Percentiles rank a stretch among this genome's conserved stretches.
Conservation (phyloP, 1,284 basidiomycete genomes). For the Flammula alnicola region DNA sequence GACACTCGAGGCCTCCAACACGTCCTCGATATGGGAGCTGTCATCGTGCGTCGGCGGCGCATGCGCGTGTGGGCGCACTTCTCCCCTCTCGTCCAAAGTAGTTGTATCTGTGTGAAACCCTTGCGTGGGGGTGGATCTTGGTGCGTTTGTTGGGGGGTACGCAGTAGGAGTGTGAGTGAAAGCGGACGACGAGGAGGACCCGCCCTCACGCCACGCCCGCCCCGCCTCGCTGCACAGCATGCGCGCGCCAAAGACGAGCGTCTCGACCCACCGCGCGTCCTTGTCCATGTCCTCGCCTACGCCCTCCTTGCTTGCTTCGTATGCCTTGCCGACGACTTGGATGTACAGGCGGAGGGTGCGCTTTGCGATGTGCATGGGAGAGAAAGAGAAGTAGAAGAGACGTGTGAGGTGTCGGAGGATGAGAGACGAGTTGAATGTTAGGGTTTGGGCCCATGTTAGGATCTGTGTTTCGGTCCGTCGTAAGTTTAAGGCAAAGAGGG, state of each 20-base stretch:
- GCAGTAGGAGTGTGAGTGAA: no score
- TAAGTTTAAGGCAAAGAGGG: slow-evolving; percentile 17
- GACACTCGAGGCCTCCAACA: slow-evolving; percentile 60
- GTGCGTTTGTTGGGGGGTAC: no score
- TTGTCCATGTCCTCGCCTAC: slow-evolving; percentile 48
- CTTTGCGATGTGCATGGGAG: slow-evolving; percentile 56
- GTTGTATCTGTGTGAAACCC: neutral
- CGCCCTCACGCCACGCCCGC: slow-evolving; percentile 42
- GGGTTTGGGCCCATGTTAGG: slow-evolving; percentile 89
- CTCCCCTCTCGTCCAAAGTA: neutral
- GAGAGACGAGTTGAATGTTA: slow-evolving; percentile 90
- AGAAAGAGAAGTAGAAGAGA: slow-evolving; percentile 68
- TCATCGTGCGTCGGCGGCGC: slow-evolving; percentile 6
- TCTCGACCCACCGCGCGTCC: slow-evolving; percentile 70
- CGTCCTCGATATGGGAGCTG: slow-evolving; percentile 46
- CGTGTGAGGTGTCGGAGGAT: slow-evolving; percentile 84
- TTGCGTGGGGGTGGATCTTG: neutral
- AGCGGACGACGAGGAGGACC: neutral
- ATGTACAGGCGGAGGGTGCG: slow-evolving; percentile 82
- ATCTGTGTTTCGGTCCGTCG: slow-evolving; percentile 51
- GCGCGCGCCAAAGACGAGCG: slow-evolving; percentile 71
- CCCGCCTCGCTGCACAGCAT: slow-evolving; percentile 50
- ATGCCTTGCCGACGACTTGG: slow-evolving; percentile 82
- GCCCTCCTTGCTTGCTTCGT: slow-evolving; percentile 53
- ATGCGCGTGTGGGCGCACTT: neutral